Conservation (phyloP, 768 basidiomycete genomes). For the Lyophyllum atratum region DNA sequence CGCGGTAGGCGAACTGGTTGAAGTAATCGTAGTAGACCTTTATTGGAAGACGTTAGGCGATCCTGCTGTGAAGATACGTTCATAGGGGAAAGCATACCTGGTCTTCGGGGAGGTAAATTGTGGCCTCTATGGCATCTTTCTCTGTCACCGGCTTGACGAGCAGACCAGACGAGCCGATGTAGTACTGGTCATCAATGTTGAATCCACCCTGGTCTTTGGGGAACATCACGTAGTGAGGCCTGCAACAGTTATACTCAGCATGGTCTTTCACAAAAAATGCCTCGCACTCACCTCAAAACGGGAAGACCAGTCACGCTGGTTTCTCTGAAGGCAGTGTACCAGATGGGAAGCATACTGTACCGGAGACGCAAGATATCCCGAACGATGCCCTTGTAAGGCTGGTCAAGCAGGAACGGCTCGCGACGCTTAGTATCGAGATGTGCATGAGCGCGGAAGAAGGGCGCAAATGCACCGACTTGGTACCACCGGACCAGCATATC, state of each 20-base stretch:
- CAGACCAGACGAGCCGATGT: slow-evolving; percentile 83
- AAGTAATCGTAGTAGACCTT: slow-evolving; percentile 97
- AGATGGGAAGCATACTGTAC: slow-evolving; percentile 86
- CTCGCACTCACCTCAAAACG: slow-evolving; percentile 64
- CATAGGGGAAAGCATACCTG: slow-evolving; percentile 45
- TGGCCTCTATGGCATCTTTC: slow-evolving; percentile 66
- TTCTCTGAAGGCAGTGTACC: slow-evolving; percentile 98
- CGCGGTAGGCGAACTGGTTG: slow-evolving; percentile 65
- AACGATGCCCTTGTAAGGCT: slow-evolving; percentile 85
- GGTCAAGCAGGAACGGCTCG: slow-evolving; percentile 90
- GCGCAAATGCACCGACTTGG: slow-evolving; percentile 90
- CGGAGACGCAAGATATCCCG: slow-evolving; percentile 78
- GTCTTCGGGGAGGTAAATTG: slow-evolving; percentile 86
- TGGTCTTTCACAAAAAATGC: background rate
- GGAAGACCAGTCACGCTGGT: slow-evolving; percentile 81
- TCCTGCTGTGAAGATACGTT: background rate
- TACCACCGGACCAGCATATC: slow-evolving; percentile 99
- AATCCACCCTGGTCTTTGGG: slow-evolving; percentile 88
- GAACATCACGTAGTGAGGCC: slow-evolving; percentile 96
- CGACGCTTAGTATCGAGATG: slow-evolving; percentile 98
- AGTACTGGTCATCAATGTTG: slow-evolving; percentile 92
- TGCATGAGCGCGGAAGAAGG: slow-evolving; percentile 98
- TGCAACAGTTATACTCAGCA: slow-evolving; percentile 29
- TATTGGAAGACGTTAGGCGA: background rate
- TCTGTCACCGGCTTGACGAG: slow-evolving; percentile 89